A percentile compares a stretch with the other conserved stretches of the same genome.
These are phyloP conservation scores for Fusarium sp. DNA, from an alignment of 2,329 filamentous ascomycete species.

Conservation along the genomic window DNA sequence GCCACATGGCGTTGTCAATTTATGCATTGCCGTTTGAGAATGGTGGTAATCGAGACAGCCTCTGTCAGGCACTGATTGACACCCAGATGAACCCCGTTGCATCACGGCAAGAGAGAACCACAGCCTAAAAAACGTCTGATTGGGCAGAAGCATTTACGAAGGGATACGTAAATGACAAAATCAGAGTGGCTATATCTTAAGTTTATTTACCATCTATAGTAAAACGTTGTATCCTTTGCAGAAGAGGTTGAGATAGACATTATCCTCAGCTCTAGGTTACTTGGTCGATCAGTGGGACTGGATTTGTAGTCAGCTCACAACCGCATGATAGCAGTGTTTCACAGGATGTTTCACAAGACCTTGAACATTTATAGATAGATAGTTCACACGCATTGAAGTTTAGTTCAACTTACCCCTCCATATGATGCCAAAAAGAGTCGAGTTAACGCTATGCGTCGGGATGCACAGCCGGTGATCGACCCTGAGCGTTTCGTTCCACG, in stretches of 20 bases:
- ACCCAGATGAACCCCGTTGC: background rate
- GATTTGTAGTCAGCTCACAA: background rate
- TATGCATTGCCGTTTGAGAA: conserved; percentile 7
- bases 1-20: background rate
- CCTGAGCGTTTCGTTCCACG: conserved; percentile 20
- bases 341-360: conserved; percentile 16
- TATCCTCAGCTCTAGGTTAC: background rate
- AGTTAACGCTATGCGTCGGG: conserved; percentile 33
- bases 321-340: conserved; percentile 27
- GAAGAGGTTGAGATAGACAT: background rate
- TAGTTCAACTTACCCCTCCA: conserved; percentile 6
- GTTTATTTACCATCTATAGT: too few species aligned
- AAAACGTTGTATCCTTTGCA: too few species aligned
- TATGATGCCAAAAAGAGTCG: conserved; percentile 21
- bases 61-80: conserved; percentile 17
- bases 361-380: conserved; percentile 19
- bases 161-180: too few species aligned
- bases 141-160: too few species aligned
- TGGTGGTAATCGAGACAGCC: conserved; percentile 14
- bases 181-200: too few species aligned
- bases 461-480: conserved; percentile 35
- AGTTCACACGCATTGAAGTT: conserved; percentile 7
- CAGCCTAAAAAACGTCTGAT: too few species aligned
- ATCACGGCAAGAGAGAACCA: too few species aligned
- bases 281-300: background rate